A percentile compares a stretch with the other conserved stretches of the same genome.
phyloP scores from a whole-genome alignment of 2,329 filamentous ascomycete genomes.

The Cladosporium sp. region DNA sequence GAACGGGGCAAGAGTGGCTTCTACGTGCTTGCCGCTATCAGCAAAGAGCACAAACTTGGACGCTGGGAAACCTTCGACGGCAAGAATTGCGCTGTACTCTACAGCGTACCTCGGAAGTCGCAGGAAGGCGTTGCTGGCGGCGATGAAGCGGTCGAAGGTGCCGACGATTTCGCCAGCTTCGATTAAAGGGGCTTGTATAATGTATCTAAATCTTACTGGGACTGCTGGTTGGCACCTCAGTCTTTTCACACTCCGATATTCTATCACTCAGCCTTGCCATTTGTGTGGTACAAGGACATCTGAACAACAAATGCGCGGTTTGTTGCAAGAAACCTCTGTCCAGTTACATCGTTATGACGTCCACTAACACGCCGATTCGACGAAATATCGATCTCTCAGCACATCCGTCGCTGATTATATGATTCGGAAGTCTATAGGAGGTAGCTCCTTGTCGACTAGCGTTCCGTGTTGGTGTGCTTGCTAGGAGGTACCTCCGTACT shows the following conservation, averaged over 20 bases:
- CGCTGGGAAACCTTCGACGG: slow-evolving; percentile 64
- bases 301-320: no score
- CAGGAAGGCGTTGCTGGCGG: background rate
- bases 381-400: no score
- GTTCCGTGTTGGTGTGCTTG: no score
- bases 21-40: slow-evolving; percentile 79
- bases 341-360: no score
- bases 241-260: background rate
- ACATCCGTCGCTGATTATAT: no score
- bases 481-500: no score
- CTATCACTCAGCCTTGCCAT: no score
- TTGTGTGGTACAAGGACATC: no score
- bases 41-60: slow-evolving; percentile 80
- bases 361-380: no score
- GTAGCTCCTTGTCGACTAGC: no score
- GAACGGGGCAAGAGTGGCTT: slow-evolving; percentile 69
- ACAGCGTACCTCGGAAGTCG: slow-evolving; percentile 62
- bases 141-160: background rate
- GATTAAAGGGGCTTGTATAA: slow-evolving; percentile 11
- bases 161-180: slow-evolving; percentile 16
- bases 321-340: no score
- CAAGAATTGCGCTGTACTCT: slow-evolving; percentile 81
- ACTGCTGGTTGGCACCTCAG: background rate
- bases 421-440: no score
- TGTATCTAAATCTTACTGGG: slow-evolving; percentile 4